Evolutionary conservation across 2,329 filamentous ascomycete species (phyloP).

Genomic region (Cladosporium sp.): DNA sequence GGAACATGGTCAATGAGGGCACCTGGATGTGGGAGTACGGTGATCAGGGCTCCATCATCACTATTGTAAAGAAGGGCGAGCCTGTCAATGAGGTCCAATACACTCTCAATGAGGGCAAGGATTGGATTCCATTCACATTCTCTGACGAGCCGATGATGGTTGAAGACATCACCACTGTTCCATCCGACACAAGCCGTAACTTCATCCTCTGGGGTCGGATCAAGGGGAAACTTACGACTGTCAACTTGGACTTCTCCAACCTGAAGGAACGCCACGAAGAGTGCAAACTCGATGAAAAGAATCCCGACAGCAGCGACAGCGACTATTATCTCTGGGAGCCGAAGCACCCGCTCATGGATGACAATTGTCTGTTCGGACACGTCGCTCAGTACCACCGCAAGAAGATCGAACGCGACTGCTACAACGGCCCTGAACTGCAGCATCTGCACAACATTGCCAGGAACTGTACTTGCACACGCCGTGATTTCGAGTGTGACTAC

Average conservation of each 20-base stretch:
- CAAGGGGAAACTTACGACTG: conserved; percentile 59
- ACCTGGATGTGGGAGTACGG: conserved; percentile 91
- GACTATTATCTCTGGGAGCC: conserved; percentile 90
- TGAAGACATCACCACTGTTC: conserved; percentile 78
- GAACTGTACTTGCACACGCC: conserved; percentile 78
- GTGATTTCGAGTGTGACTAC: conserved; percentile 95
- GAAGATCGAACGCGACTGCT: conserved; percentile 72
- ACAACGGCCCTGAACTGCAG: conserved; percentile 67
- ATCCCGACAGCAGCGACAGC: conserved; percentile 51
- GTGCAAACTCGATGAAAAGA: conserved; percentile 64
- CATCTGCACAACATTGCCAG: conserved; percentile 64
- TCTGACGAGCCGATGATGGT: conserved; percentile 63
- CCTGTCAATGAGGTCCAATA: conserved; percentile 69
- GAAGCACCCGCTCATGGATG: conserved; percentile 70
- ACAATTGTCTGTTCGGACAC: conserved; percentile 90
- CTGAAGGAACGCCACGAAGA: conserved; percentile 60
- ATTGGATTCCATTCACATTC: conserved; percentile 75
- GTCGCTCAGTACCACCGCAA: conserved; percentile 87
- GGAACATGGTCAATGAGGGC: conserved; percentile 82
- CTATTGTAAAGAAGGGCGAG: conserved; percentile 70
- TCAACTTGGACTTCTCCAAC: conserved; percentile 86
- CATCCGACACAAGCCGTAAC: conserved; percentile 83
- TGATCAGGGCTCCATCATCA: conserved; percentile 88
- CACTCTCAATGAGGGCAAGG: conserved; percentile 73
- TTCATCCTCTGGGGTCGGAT: conserved; percentile 83